A percentile compares a stretch with the other conserved stretches of the same genome.
Conservation (phyloP, 163 green algal species). For the Smithsoniella earleae region DNA sequence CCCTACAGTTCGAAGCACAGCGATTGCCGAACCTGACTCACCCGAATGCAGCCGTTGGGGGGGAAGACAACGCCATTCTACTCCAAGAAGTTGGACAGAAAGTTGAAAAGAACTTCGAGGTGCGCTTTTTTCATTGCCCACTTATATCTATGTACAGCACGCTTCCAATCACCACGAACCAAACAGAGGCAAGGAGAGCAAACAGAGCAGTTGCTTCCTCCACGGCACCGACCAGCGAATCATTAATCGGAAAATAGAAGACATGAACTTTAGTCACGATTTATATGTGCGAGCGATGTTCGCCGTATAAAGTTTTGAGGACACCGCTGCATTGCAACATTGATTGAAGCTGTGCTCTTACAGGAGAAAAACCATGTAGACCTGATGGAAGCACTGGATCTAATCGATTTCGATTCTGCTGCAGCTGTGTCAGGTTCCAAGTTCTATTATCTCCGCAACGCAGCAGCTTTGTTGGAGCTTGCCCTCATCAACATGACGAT, state of each 20-base stretch:
- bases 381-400: conserved; percentile 70
- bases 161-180: no score
- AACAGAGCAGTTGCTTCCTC: no score
- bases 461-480: conserved; percentile 85
- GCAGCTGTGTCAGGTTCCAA: conserved; percentile 74
- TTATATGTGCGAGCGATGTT: neutral
- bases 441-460: conserved; percentile 91
- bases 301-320: neutral
- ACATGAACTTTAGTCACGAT: no score
- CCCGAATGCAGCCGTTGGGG: conserved; percentile 66
- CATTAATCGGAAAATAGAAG: no score
- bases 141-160: conserved; percentile 2
- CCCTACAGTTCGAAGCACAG: conserved; percentile 82
- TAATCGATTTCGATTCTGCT: conserved; percentile 90
- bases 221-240: no score
- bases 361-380: conserved; percentile 69
- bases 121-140: conserved; percentile 31
- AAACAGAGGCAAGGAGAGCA: no score
- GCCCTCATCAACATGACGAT: conserved; percentile 82
- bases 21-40: conserved; percentile 91
- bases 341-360: conserved; percentile 31
- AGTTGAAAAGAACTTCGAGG: conserved; percentile 26
- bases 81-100: conserved; percentile 35
- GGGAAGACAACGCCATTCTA: conserved; percentile 57
- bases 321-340: neutral